These are phyloP conservation scores for Hygrophorus russula DNA, from an alignment of 768 basidiomycete genomes.

Conservation along the genomic window DNA sequence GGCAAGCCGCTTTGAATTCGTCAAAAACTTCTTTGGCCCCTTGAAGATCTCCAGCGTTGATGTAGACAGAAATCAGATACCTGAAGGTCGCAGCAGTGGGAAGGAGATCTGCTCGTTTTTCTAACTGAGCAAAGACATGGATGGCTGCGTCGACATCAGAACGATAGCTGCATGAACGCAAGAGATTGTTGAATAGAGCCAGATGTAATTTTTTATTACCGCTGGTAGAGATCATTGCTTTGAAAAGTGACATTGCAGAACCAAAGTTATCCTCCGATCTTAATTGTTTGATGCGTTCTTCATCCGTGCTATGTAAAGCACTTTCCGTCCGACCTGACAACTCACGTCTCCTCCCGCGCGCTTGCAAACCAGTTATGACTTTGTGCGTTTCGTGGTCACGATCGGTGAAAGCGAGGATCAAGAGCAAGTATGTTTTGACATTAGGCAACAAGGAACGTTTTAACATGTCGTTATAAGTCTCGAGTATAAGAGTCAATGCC, in stretches of 20 bases:
- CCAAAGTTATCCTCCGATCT: slow-evolving; percentile 58
- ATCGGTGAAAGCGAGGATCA: slow-evolving; percentile 51
- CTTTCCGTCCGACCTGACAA: slow-evolving; percentile 17
- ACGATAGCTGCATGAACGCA: slow-evolving; percentile 51
- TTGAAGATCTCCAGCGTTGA: slow-evolving; percentile 34
- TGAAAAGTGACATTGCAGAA: slow-evolving; percentile 65
- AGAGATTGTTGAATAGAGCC: slow-evolving; percentile 37
- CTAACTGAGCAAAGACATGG: slow-evolving; percentile 52
- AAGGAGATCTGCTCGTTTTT: slow-evolving; percentile 25
- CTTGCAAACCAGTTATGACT: slow-evolving; percentile 30
- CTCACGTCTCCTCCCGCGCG: slow-evolving; percentile 25
- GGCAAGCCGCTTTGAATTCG: slow-evolving; percentile 38
- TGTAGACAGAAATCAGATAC: slow-evolving; percentile 49
- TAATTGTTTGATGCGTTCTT: slow-evolving; percentile 31
- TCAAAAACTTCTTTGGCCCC: slow-evolving; percentile 49
- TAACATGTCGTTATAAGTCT: slow-evolving; percentile 67
- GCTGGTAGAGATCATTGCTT: slow-evolving; percentile 34
- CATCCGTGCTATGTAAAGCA: slow-evolving; percentile 16
- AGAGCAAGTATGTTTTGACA: slow-evolving; percentile 41
- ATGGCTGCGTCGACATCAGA: slow-evolving; percentile 49
- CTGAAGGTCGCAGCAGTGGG: slow-evolving; percentile 32
- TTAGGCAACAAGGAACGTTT: slow-evolving; percentile 51
- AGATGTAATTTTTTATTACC: slow-evolving; percentile 21
- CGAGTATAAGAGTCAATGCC: slow-evolving; percentile 44
- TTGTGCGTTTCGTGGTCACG: slow-evolving; percentile 57